Evolutionary conservation across 2,329 filamentous ascomycete genomes (phyloP).

Genomic region (Aspergillus sp.): DNA sequence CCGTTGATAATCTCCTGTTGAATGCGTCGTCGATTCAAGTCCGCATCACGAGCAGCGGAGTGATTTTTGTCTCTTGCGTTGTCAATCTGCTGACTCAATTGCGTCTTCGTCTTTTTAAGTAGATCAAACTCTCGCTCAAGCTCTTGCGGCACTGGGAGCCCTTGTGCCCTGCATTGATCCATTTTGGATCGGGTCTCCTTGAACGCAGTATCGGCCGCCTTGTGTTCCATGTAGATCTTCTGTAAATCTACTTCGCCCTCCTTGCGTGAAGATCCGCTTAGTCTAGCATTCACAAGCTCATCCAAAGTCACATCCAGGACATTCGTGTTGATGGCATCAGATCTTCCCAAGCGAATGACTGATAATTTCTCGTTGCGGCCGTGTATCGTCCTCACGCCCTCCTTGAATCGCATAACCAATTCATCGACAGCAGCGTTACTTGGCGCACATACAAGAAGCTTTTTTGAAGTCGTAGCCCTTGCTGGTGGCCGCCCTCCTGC

Average conservation of each 20-base stretch:
- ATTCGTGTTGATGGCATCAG: slow-evolving; percentile 86
- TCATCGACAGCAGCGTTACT: slow-evolving; percentile 98
- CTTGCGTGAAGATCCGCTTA: slow-evolving; percentile 56
- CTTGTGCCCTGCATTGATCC: slow-evolving; percentile 65
- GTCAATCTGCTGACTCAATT: slow-evolving; percentile 83
- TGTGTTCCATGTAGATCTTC: slow-evolving; percentile 73
- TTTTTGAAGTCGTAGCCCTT: slow-evolving; percentile 64
- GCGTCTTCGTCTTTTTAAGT: slow-evolving; percentile 74
- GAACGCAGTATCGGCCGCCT: slow-evolving; percentile 67
- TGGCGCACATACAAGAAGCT: slow-evolving; percentile 93
- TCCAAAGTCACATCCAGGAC: slow-evolving; percentile 93
- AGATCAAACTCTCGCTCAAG: slow-evolving; percentile 78
- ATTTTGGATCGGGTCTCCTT: slow-evolving; percentile 72
- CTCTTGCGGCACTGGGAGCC: slow-evolving; percentile 46
- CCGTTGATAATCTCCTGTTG: slow-evolving; percentile 91
- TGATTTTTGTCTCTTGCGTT: slow-evolving; percentile 84
- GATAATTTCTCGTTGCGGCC: slow-evolving; percentile 78
- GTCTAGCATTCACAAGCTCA: slow-evolving; percentile 78
- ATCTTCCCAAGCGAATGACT: slow-evolving; percentile 86
- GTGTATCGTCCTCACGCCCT: slow-evolving; percentile 76
- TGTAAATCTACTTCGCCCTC: slow-evolving; percentile 56
- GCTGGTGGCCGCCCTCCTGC: slow-evolving; percentile 38
- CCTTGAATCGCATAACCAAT: slow-evolving; percentile 87
- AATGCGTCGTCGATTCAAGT: slow-evolving; percentile 79
- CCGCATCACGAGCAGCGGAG: slow-evolving; percentile 78